Conservation (phyloP, 2,329 filamentous ascomycete genomes). For the Nothophaeocryptopus gaeumannii region DNA sequence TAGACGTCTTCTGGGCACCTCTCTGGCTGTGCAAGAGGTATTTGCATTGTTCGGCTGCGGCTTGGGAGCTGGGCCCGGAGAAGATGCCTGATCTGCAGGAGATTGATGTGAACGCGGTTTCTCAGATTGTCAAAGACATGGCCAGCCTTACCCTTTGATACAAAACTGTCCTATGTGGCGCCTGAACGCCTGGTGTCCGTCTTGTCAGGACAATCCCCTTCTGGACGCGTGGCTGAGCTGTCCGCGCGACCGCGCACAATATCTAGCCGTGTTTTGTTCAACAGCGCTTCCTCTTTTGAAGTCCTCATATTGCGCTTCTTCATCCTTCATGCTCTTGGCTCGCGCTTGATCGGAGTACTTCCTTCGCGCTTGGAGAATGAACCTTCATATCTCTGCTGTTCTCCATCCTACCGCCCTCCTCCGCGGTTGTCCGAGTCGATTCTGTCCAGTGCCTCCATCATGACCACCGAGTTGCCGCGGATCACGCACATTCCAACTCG, state of each 20-base stretch:
- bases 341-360: neutral
- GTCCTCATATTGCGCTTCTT: neutral
- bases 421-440: conserved; percentile 35
- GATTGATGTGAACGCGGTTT: neutral
- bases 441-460: conserved; percentile 67
- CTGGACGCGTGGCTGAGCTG: no score
- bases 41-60: no score
- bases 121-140: neutral
- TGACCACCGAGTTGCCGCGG: conserved; percentile 95
- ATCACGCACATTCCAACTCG: conserved; percentile 75
- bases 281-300: no score
- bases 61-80: no score
- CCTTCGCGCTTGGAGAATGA: neutral
- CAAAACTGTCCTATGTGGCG: conserved; percentile 10
- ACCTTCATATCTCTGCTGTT: neutral
- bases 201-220: neutral
- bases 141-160: conserved; percentile 9
- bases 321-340: neutral
- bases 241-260: no score
- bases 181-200: conserved; percentile 2
- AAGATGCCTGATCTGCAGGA: no score
- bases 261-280: no score
- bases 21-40: no score
- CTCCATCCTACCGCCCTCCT: conserved; percentile 11
- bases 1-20: no score